Evolutionary conservation across 2,329 filamentous ascomycete species (phyloP), one percentile per base, ranked within the genome.

Genomic region (Aspergillus neoniger): DNA sequence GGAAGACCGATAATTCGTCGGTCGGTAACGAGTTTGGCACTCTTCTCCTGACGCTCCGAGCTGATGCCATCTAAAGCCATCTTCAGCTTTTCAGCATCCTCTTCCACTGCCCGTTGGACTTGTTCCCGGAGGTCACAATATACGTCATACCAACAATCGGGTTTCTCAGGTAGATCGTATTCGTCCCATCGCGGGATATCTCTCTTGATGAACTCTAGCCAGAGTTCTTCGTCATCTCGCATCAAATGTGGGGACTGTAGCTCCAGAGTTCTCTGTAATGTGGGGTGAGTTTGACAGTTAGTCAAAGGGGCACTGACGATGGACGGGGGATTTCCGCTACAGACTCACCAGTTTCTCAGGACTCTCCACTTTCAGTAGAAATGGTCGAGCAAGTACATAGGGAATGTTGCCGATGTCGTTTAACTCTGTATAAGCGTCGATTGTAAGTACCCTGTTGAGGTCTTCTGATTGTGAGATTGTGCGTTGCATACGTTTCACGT

Each of bases 191-290:
- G 79, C 2, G 87, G 87, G 63, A 96, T 91, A 69, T 96, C 88
- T 51, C 87, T 86, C 55, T 86, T 84, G 74, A 98, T 95, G 70
- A 97, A 85, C 28, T 85, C 84, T 44, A 86, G 77, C 94, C 94
- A 97, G 63, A 94, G 80, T 67, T 92, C 89, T 19, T 80, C 83
- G 41, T 88, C 88, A 58, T 90, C 82, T 39, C 86, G 86, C 62
- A 85, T 81, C 55, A 97, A 83, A 65, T 96, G 91, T 0, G 92
- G 91, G 5, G 88, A 93, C 70, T 88, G 87, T 54, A 83, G 63
- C 77, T 97, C 93, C 60, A 97, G 83, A 59, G 83, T 75, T 65
- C 80, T 77, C 79, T 82, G 51, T 23, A 17, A 52, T 30, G 47
- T 50, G 36, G 14, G 53, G 41, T 36, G 44, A 55, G 10, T 12